Evolutionary conservation across 2,329 filamentous ascomycete genomes (phyloP), one percentile per base, ranked within the genome.

Genomic region (Ascochyta viciae-villosae): DNA sequence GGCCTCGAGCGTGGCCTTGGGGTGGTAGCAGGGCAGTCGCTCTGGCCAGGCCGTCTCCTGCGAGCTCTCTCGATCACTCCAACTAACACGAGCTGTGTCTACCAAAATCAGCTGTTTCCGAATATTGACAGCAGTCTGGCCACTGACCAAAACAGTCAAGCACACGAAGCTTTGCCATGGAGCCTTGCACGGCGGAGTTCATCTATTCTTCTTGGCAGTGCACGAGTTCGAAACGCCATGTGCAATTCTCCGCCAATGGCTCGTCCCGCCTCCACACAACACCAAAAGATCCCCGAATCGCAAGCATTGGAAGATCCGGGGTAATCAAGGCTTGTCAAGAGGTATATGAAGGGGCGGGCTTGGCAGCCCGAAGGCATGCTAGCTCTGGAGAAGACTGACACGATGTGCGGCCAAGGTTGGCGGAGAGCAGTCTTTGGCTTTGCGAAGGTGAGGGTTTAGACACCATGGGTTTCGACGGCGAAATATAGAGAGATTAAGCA

Each of bases 191-290:
- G 10, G 23, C 42, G 16, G 23, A 33, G 16, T n/a, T 52, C 50
- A 52, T 41, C 16, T 52, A 46, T 29, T 35, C 13, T 15, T n/a
- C 49, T 52, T 52, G 49, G 49, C 42, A 24, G 24, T 19, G n/a
- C 9, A 24, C 19, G 8, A 8, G 12, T 26, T 16, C 48, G 34
- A 44, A 43, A 44, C 48, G 7, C 40, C 35, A 1, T 6, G 2
- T 22, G 31, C 34, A 27, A 26, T 51, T 51, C 44, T 35, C 49
- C 49, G 49, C 49, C 49, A 51, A 51, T 51, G 19, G 41, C 34
- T 19, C 22, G 12, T 15, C 29, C 19, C 27, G 33, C 19, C 41
- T 43, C 41, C 41, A 7, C 49, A 40, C 5, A 15, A 35, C 15
- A 35, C n/a, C 6, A 16, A 10, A 22, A 24, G 13, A 33, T 26